Base-by-base conservation (phyloP, 2,329 filamentous ascomycete genomes). In the Trichoderma aggressivum region DNA sequence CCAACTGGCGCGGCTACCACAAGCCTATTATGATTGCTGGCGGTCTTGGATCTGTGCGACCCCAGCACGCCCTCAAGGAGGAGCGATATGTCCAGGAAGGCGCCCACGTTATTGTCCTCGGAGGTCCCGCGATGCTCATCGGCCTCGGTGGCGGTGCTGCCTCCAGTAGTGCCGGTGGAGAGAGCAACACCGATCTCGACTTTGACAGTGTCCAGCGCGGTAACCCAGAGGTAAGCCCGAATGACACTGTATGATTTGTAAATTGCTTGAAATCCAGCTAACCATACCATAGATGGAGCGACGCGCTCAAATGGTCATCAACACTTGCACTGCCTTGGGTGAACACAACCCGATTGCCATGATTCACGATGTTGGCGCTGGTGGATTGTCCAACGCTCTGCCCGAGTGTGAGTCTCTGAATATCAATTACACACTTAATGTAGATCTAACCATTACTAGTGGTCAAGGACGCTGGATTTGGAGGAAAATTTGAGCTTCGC, bases 21-120 rank as follows among this genome's bases (percentile, higher is more conserved):
- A 99, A 99, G 84, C 96, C 96, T 11, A 98, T 97, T 80, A 97
- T 98, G 93, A 94, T 99, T 82, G 96, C 96, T 73, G 96, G 96
- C 78, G 96, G 96, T 79, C 89, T 98, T 43, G 96, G 96, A 62
- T 97, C 93, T 7, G 95, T 98, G 34, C 86, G 96, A 71, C 95
- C 96, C 16, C 91, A 95, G 76, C 93, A 97, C 78, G 95, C 96
- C 3, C 86, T 98, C 72, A 99, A 99, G 83, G 88, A 92, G 73
- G 89, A 91, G 10, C 86, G 88, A 14, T 86, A 93, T 73, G 96
- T 99, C 21, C 90, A 91, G 66, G 88, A 94, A 65, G 95, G 94
- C n/a, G 94, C 94, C 21, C 93, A 95, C 79, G 88, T 97, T 59
- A 91, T 99, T 75, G 95, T 98, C 26, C 90, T 99, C 21, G 96